A percentile compares a stretch with the other conserved stretches of the same genome.
These are phyloP conservation scores for Chrysosporium queenslandicum DNA, from an alignment of 2,329 filamentous ascomycete species.

Conservation along the genomic window DNA sequence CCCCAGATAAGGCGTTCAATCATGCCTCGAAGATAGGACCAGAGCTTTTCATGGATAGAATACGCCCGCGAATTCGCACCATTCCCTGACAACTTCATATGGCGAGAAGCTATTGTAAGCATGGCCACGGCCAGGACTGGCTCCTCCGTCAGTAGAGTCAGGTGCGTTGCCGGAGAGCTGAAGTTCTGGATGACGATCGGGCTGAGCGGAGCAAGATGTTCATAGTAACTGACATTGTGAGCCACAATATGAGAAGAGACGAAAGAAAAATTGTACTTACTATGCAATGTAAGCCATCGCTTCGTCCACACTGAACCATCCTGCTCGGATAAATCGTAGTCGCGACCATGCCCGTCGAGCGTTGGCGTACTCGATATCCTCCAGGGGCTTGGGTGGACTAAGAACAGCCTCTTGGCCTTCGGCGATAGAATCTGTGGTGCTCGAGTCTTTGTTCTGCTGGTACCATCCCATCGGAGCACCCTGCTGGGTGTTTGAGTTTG, in stretches of 20 bases:
- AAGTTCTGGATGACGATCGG: conserved; percentile 91
- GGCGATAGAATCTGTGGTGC: conserved; percentile 5
- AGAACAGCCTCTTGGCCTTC: conserved; percentile 12
- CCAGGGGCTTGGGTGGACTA: conserved; percentile 19
- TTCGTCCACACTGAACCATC: conserved; percentile 91
- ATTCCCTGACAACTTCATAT: conserved; percentile 67
- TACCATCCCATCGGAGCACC: conserved; percentile 42
- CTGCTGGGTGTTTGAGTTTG: conserved; percentile 30
- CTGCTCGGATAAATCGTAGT: conserved; percentile 88
- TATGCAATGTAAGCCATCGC: conserved; percentile 92
- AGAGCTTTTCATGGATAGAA: conserved; percentile 88
- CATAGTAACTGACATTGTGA: conserved; percentile 72
- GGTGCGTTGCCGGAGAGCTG: conserved; percentile 67
- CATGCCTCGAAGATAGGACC: conserved; percentile 89
- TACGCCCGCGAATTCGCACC: conserved; percentile 75
- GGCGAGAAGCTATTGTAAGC: conserved; percentile 80
- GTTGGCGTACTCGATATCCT: conserved; percentile 41
- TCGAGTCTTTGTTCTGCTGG: conserved; percentile 16
- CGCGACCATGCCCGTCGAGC: conserved; percentile 81
- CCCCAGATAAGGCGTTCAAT: conserved; percentile 92
- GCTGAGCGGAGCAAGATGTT: conserved; percentile 79
- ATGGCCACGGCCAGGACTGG: conserved; percentile 87
- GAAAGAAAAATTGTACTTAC: too few species aligned
- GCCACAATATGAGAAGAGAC: too few species aligned
- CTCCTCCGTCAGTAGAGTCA: conserved; percentile 74